Percentiles rank a stretch among this genome's conserved stretches.
phyloP scores from a whole-genome alignment of 176 grass and related monocot species.

The Avena eriantha region DNA sequence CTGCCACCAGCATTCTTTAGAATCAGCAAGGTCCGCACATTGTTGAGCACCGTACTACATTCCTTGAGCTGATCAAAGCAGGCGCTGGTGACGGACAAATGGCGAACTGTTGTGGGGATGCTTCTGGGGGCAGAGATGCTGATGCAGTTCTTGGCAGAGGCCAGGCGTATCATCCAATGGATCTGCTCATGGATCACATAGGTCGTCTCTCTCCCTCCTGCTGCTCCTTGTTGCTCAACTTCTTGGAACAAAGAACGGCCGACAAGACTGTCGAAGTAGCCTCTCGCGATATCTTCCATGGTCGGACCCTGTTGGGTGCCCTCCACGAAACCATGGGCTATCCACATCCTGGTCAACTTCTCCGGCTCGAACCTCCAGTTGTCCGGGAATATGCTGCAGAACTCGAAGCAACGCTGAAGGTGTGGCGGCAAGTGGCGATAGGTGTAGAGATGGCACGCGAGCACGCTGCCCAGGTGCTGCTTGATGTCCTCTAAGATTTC shows the following conservation, averaged over 20 bases:
- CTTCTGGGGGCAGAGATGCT: background rate
- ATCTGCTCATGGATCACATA: conserved; percentile 1
- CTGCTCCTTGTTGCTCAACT: background rate
- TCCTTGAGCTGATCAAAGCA: background rate
- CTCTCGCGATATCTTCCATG: background rate
- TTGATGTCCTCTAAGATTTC: background rate
- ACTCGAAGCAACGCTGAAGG: background rate
- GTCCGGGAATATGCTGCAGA: conserved; percentile 26
- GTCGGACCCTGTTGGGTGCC: background rate
- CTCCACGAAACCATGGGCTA: background rate
- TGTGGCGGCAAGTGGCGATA: background rate
- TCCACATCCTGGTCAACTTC: background rate
- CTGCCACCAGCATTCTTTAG: background rate
- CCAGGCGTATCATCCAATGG: background rate
- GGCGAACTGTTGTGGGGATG: background rate
- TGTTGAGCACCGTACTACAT: background rate
- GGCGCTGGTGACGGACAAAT: background rate
- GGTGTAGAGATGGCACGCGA: background rate
- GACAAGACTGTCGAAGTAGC: background rate
- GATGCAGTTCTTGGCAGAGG: background rate
- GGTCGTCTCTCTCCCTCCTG: background rate
- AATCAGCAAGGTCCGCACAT: background rate
- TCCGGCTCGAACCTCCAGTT: background rate
- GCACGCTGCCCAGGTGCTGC: background rate
- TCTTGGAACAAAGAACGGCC: background rate